These are phyloP conservation scores for Phialemoniopsis sp. DNA, from an alignment of 2,329 filamentous ascomycete genomes.

Conservation along the genomic window DNA sequence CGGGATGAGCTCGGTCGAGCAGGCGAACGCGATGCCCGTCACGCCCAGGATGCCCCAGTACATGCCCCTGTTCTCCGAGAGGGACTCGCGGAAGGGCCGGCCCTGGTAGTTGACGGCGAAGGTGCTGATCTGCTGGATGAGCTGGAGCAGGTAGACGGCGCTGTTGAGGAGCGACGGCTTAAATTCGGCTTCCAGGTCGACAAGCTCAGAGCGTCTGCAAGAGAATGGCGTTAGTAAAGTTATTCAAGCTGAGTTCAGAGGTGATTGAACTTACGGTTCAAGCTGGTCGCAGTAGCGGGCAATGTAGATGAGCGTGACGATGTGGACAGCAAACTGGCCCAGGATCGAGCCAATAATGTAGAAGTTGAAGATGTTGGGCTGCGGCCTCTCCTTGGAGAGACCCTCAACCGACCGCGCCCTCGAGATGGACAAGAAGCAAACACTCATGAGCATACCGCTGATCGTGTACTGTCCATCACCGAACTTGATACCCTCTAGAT, in stretches of 20 bases:
- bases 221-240: constrained; percentile 16
- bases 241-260: no score
- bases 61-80: constrained; percentile 96
- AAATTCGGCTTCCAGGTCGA: constrained; percentile 95
- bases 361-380: constrained; percentile 98
- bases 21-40: constrained; percentile 85
- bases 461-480: constrained; percentile 98
- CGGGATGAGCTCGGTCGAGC: constrained; percentile 90
- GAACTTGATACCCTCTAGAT: constrained; percentile 98
- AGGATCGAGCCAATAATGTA: constrained; percentile 98
- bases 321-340: constrained; percentile 95
- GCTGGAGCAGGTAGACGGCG: constrained; percentile 91
- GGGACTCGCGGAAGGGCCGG: constrained; percentile 92
- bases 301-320: constrained; percentile 89
- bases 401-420: constrained; percentile 93
- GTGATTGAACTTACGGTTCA: constrained; percentile 65
- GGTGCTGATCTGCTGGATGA: constrained; percentile 98
- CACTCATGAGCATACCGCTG: constrained; percentile 98
- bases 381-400: constrained; percentile 92
- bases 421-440: constrained; percentile 98
- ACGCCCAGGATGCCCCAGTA: constrained; percentile 94
- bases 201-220: constrained; percentile 45
- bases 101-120: constrained; percentile 99
- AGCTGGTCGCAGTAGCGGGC: constrained; percentile 81
- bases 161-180: constrained; percentile 90